Evolutionary conservation across 1,284 basidiomycete species (phyloP), one percentile per base, ranked within the genome.

Genomic region (Pseudozyma flocculosa): DNA sequence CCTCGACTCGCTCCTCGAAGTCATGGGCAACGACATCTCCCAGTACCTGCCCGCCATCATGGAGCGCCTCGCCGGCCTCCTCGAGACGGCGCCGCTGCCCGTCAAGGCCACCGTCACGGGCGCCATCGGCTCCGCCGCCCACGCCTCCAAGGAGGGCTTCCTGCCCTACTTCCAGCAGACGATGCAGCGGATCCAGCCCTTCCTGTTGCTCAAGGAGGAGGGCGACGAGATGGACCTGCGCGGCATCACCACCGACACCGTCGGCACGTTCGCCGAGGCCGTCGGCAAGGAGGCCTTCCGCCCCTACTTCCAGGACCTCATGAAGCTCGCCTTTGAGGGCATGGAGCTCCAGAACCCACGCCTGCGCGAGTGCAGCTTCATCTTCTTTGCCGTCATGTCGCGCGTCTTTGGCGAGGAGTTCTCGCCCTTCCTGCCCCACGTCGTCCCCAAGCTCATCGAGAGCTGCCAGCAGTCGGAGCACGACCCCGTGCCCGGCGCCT

Each of bases 311-410:
- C 83, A 87, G 40, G 87, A 92, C 57, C 86, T 96, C 84, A 97
- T 99, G 94, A 87, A 88, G 78, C 87, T 92, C 70, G 90, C 93
- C 3, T 93, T 97, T 82, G 85, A 89, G 70, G 93, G 90, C 45
- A 85, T 94, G 57, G 86, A 89, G 61, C 85, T 94, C 80, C 89
- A 90, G 68, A 82, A 82, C 76, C 88, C 92, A 5, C 85, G 92
- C 60, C 83, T 98, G 57, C 85, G 92, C 68, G 95, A 99, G 80
- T 96, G 92, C 80, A 90, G 88, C 74, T 98, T 96, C 86, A 83
- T 99, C 73, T 97, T 97, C 86, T 98, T 98, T 72, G 90, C 92
- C 59, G 92, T 95, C 68, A 94, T 98, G 89, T 88, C 93, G 23
- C 85, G 90, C 48, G 92, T 98, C 24, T 99, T 96, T 75, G 90